phyloP scores from a whole-genome alignment of 345 rosid genomes.

The Sapria himalayana region DNA sequence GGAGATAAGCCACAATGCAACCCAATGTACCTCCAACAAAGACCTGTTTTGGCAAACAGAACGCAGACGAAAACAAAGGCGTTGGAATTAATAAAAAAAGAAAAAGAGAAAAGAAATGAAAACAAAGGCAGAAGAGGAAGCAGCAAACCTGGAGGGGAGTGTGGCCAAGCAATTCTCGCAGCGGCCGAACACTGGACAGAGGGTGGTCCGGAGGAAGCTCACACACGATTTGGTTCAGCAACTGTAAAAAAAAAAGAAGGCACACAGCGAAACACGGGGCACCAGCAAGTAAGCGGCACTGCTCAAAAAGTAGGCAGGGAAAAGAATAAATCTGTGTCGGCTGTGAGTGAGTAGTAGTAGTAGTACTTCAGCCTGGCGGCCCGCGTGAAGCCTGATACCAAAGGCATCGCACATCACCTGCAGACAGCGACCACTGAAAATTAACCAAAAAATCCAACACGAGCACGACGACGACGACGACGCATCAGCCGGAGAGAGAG shows the following conservation, averaged over 20 bases:
- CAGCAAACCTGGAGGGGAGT: constrained; percentile 70
- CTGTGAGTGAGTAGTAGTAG: background rate
- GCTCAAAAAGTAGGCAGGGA: constrained; percentile 1
- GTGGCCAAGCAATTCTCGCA: constrained; percentile 90
- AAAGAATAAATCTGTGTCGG: constrained; percentile 3
- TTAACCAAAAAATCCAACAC: background rate
- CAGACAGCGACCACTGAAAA: constrained; percentile 4
- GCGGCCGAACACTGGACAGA: constrained; percentile 54
- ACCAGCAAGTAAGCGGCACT: background rate
- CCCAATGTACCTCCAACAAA: constrained; percentile 69
- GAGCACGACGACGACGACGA: background rate
- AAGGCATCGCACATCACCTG: constrained; percentile 99
- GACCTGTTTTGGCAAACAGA: constrained; percentile 26
- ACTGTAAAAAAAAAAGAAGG: constrained; percentile 22
- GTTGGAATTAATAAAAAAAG: background rate
- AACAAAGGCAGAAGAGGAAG: constrained; percentile 1
- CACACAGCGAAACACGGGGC: too few species aligned
- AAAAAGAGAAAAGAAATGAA: background rate
- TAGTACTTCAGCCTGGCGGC: constrained; percentile 91
- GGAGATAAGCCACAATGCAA: constrained; percentile 45
- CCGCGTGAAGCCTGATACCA: constrained; percentile 90
- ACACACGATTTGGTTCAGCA: constrained; percentile 87
- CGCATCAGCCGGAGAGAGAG: background rate
- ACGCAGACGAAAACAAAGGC: background rate
- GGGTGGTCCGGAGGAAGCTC: constrained; percentile 98